Evolutionary conservation across 495 filamentous ascomycete genomes (phyloP), one percentile per base, ranked within the genome.

Genomic region (Lentithecium fluviatile): DNA sequence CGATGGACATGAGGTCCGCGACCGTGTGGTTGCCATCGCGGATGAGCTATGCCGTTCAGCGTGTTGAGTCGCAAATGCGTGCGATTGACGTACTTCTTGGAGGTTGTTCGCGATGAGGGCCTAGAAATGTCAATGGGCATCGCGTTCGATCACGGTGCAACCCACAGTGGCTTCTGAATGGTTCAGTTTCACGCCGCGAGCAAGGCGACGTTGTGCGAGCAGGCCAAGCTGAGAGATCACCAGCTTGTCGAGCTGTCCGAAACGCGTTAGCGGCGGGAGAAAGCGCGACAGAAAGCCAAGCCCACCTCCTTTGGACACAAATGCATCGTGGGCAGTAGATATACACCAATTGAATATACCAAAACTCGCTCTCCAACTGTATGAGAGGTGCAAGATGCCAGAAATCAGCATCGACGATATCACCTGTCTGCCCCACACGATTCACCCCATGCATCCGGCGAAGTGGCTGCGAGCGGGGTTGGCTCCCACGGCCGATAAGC

Each of bases 21-120:
- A 98, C 93, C 45, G 80, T 87, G 76, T 96, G 91, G 56, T 86
- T 81, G 72, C 95, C 94, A 93, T 98, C 94, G 71, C 94, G 94
- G 73, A 97, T 93, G 62, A 97, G 85, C 82, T 90, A 56, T 60
- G n/a, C 32, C 26, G 45, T 37, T 58, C 52, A 58, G 52, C 56
- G 50, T 23, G 13, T 25, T 29, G 20, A 23, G 45, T 21, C 11
- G 42, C 12, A 49, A 23, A 50, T 10, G 45, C 11, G 36, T 26
- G 38, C 25, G 60, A n/a, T 36, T 21, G 37, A 62, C 62, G 60
- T 75, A 89, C 86, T 76, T 97, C 94, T 74, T 97, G 94, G 54
- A 98, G 80, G 71, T 89, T 89, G 68, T 82, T 88, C 38, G 94
- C 84, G 66, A 97, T 96, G 70, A 97, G 81, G 7, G 92, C 93